These are phyloP conservation scores for Gautieria morchelliformis DNA, from an alignment of 768 basidiomycete genomes.

Conservation along the genomic window DNA sequence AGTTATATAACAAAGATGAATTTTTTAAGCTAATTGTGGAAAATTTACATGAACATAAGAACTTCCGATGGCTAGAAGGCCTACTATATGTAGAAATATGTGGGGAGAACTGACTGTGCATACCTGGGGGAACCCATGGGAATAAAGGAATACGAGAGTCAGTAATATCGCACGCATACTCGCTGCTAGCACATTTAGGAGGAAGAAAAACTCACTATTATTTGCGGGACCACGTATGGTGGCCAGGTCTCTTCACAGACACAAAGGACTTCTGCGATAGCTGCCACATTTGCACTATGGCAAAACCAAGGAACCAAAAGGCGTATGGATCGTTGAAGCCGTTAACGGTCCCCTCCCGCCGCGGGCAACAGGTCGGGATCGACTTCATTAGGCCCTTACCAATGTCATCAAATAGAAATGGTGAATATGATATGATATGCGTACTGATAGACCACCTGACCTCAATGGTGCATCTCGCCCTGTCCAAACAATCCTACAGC, in stretches of 20 bases:
- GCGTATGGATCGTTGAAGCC: conserved; percentile 15
- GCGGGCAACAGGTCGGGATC: conserved; percentile 19
- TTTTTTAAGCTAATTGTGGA: conserved; percentile 20
- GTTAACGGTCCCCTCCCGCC: conserved; percentile 6
- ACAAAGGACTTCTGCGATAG: conserved; percentile 18
- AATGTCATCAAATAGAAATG: conserved; percentile 8
- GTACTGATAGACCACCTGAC: conserved; percentile 18
- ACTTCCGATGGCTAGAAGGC: conserved; percentile 8
- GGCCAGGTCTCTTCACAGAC: conserved; percentile 11
- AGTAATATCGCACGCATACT: conserved; percentile 26
- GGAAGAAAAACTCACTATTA: conserved; percentile 17
- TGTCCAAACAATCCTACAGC: conserved; percentile 10
- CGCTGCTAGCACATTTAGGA: conserved; percentile 19
- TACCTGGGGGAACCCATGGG: conserved; percentile 2
- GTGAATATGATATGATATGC: conserved; percentile 20
- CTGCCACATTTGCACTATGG: conserved; percentile 14
- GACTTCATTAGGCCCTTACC: conserved; percentile 29
- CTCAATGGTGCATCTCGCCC: conserved; percentile 15
- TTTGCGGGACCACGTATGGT: conserved; percentile 14
- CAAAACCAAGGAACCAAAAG: conserved; percentile 24
- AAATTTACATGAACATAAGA: conserved; percentile 1
- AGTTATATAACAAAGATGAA: conserved; percentile 13
- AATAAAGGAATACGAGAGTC: conserved; percentile 18
- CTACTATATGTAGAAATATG: conserved; percentile 7
- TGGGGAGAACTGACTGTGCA: conserved; percentile 8